Evolutionary conservation across 78 protist genomes (phyloP).

Genomic region (Capsaspora owczarzaki): DNA sequence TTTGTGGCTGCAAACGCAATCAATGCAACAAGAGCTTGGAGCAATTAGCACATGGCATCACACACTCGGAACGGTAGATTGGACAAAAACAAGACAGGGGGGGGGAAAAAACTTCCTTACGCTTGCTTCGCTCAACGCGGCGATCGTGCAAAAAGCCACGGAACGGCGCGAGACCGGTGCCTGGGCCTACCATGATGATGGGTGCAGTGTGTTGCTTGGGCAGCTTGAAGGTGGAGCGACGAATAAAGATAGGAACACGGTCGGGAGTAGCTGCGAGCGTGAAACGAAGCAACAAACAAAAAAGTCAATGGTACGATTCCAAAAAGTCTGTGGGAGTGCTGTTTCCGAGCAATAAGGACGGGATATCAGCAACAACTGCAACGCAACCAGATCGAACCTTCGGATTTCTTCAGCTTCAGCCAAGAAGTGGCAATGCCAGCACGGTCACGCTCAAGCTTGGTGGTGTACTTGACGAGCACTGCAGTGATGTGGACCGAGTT

Average conservation of each 20-base stretch:
- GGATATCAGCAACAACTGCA: too few species aligned
- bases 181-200: constrained; percentile 54
- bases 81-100: not conserved
- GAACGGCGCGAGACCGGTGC: constrained; percentile 75
- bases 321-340: too few species aligned
- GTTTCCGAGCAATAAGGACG: too few species aligned
- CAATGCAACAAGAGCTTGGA: too few species aligned
- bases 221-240: constrained; percentile 32
- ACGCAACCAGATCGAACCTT: too few species aligned
- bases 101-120: not conserved
- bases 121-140: not conserved
- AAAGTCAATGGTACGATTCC: too few species aligned
- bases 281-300: too few species aligned
- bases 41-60: not conserved
- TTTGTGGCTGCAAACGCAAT: too few species aligned
- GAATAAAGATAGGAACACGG: constrained; percentile 26
- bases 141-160: constrained; percentile 55
- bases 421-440: constrained; percentile 72
- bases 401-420: too few species aligned
- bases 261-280: not conserved
- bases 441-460: constrained; percentile 31
- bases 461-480: constrained; percentile 47
- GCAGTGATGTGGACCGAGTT: constrained; percentile 52
- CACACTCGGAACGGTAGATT: not conserved
- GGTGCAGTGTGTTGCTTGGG: constrained; percentile 14